Conservation (phyloP, 768 basidiomycete species). For the Rhizopogon vesiculosus region DNA sequence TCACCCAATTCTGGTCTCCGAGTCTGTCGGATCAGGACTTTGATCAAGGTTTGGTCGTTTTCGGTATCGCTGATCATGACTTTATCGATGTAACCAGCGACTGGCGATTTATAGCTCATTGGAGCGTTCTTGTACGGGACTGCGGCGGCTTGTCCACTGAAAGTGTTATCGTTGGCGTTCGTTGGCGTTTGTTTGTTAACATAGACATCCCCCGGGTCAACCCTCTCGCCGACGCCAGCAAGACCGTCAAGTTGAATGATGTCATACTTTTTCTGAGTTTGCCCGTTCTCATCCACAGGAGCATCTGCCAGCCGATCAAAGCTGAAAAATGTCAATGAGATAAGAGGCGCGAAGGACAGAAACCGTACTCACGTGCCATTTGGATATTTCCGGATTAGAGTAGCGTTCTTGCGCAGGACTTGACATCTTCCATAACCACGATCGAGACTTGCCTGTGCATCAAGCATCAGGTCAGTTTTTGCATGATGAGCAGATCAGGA, state of each 20-base stretch:
- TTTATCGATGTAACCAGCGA: constrained; percentile 94
- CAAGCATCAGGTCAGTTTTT: constrained; percentile 3
- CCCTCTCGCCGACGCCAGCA: constrained; percentile 90
- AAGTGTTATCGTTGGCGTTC: constrained; percentile 89
- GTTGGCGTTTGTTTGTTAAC: constrained; percentile 96
- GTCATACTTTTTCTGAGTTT: constrained; percentile 78
- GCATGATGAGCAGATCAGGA: constrained; percentile 2
- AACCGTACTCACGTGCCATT: constrained; percentile 82
- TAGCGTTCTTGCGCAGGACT: constrained; percentile 92
- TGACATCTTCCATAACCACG: constrained; percentile 98
- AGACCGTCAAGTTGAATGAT: constrained; percentile 92
- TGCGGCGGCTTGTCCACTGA: constrained; percentile 77
- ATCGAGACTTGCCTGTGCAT: constrained; percentile 81
- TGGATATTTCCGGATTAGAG: constrained; percentile 91
- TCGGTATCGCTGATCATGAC: constrained; percentile 97
- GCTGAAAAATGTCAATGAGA: constrained; percentile 30
- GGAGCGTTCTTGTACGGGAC: constrained; percentile 91
- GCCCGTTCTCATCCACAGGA: constrained; percentile 78
- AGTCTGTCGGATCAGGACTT: constrained; percentile 96
- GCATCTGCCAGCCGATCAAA: constrained; percentile 95
- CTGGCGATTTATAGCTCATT: constrained; percentile 90
- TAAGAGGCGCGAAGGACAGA: neutral
- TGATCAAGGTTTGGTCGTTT: constrained; percentile 93
- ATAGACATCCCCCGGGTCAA: constrained; percentile 90
- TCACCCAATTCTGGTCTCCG: constrained; percentile 95